Percentiles rank a stretch among this genome's conserved stretches.
These are phyloP conservation scores for Pythium aphanidermatum DNA, from an alignment of 352 stramenopile genomes.

Conservation along the genomic window DNA sequence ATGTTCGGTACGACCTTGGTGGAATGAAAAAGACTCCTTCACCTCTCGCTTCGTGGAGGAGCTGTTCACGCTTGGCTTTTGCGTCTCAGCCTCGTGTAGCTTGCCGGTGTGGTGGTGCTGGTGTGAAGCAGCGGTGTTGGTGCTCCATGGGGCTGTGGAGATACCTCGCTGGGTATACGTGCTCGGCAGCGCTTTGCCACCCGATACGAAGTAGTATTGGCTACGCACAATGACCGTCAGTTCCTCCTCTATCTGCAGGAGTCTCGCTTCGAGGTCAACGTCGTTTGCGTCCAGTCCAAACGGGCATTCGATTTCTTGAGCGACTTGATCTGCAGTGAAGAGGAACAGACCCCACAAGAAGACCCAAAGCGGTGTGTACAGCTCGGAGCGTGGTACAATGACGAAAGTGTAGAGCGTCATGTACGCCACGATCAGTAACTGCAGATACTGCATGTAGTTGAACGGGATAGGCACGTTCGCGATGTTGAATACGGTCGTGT, in stretches of 20 bases:
- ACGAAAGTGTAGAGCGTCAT: constrained; percentile 83
- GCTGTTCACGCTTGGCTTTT: neutral
- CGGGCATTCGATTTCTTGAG: constrained; percentile 80
- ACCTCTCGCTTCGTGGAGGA: too few species aligned
- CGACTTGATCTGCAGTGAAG: constrained; percentile 77
- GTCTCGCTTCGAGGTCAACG: constrained; percentile 65
- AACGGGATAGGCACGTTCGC: constrained; percentile 82
- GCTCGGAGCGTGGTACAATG: constrained; percentile 64
- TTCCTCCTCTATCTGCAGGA: constrained; percentile 78
- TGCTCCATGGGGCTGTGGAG: constrained; percentile 5
- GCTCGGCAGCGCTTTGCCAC: constrained; percentile 25
- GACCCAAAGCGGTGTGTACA: constrained; percentile 76
- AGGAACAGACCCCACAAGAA: constrained; percentile 78
- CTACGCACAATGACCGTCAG: constrained; percentile 74
- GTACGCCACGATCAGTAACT: constrained; percentile 60
- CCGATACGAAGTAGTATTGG: constrained; percentile 76
- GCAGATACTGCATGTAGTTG: constrained; percentile 83
- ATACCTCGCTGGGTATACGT: constrained; percentile 11
- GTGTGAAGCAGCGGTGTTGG: neutral
- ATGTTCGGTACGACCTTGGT: constrained; percentile 52
- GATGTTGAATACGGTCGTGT: constrained; percentile 82
- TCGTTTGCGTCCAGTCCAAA: constrained; percentile 78
- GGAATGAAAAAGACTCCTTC: constrained; percentile 52
- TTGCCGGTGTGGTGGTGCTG: neutral
- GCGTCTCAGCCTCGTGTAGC: neutral